A percentile compares a stretch with the other conserved stretches of the same genome.
phyloP scores from a whole-genome alignment of 1,284 basidiomycete genomes.

The Boletus semigastroideus region DNA sequence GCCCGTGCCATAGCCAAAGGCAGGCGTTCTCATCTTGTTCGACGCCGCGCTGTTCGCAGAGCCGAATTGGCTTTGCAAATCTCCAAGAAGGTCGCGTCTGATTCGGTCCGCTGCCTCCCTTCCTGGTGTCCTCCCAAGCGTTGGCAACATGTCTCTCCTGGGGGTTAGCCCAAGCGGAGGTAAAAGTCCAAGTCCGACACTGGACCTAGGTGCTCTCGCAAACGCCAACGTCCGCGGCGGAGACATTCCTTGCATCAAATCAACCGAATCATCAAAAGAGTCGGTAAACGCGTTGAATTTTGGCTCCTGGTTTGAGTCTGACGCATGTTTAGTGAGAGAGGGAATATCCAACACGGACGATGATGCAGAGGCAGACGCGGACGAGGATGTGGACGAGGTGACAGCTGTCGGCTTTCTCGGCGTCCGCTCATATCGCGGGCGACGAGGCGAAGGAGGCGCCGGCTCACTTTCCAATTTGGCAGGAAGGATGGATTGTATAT shows the following conservation, averaged over 20 bases:
- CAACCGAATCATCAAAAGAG: slow-evolving; percentile 55
- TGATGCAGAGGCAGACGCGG: slow-evolving; percentile 16
- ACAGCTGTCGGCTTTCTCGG: slow-evolving; percentile 25
- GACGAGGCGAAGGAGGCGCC: slow-evolving; percentile 43
- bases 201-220: slow-evolving; percentile 64
- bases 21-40: slow-evolving; percentile 26
- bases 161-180: slow-evolving; percentile 61
- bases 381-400: slow-evolving; percentile 33
- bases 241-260: slow-evolving; percentile 67
- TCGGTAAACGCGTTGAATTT: slow-evolving; percentile 48
- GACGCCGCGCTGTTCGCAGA: slow-evolving; percentile 13
- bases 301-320: slow-evolving; percentile 26
- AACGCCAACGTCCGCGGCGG: slow-evolving; percentile 86
- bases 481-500: slow-evolving; percentile 63
- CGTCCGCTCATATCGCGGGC: slow-evolving; percentile 32
- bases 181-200: slow-evolving; percentile 48
- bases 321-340: slow-evolving; percentile 24
- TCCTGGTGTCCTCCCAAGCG: slow-evolving; percentile 59
- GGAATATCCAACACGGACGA: slow-evolving; percentile 33
- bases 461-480: slow-evolving; percentile 58
- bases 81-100: slow-evolving; percentile 56
- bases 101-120: slow-evolving; percentile 70
- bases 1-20: slow-evolving; percentile 20
- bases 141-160: slow-evolving; percentile 50
- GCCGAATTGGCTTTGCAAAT: slow-evolving; percentile 38